Base-by-base conservation (phyloP, 805 yeast genomes). In the Metschnikowia colocasiae region DNA sequence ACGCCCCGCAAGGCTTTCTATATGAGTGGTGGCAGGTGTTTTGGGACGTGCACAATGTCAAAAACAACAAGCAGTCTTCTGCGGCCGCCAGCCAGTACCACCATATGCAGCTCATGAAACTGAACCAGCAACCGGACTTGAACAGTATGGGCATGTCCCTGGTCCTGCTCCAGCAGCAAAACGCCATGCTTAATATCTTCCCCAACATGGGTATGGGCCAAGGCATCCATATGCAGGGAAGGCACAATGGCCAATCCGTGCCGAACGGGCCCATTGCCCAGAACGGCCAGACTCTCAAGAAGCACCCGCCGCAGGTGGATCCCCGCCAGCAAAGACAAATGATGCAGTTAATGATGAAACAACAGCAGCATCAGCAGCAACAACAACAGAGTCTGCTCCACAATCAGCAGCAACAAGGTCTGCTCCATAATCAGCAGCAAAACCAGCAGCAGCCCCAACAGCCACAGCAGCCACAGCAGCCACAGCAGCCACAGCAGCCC, bases 21-120 rank as follows among this genome's bases (percentile, higher is more conserved):
- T 83, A 80, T 59, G 97, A 91, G 63, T 90, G 97, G 97, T 90
- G 97, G 97, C 89, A 82, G 71, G 82, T 91, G 15, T 91, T 90
- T 62, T 91, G 97, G 97, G 97, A 90, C 62, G 83, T 89, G 25
- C 87, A 85, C 65, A 86, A 86, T 59, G 95, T 95, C 2, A 76
- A 89, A 56, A 81, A 87, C 35, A 52, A 44, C 40, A 23, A 26
- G 23, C 40, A 13, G 46, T 30, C 50, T 13, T 40, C 48, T 18
- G 54, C 53, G 4, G 68, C 78, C 48, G 92, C 94, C 2, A 77
- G 79, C 39, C 87, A 85, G 59, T 87, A 86, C 65, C 82, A 81
- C 58, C 87, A 84, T 53, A 73, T 80, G 52, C 82, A 83, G 53
- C 60, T 75, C 40, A 61, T 80, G 60, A 76, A 79, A 51, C 85